These are phyloP conservation scores for Chloris gayana DNA, from an alignment of 176 grass and related monocot genomes.

Conservation along the genomic window DNA sequence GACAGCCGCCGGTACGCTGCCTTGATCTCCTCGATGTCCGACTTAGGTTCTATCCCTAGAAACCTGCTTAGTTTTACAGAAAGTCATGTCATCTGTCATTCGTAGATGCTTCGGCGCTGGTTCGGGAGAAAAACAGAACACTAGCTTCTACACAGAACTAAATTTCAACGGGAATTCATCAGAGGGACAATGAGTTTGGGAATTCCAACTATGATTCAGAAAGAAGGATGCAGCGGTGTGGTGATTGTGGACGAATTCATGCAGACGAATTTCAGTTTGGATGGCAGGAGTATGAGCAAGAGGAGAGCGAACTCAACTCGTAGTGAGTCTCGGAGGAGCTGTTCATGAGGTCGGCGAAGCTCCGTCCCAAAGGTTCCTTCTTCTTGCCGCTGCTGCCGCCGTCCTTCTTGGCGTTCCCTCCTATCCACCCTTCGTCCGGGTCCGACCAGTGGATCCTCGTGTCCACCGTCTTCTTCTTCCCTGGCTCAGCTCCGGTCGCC, in stretches of 20 bases:
- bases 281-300: not conserved
- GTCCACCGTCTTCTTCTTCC: conserved; percentile 75
- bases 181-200: not conserved
- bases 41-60: conserved; percentile 54
- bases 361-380: conserved; percentile 46
- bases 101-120: too few species aligned
- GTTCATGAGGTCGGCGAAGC: conserved; percentile 85
- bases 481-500: conserved; percentile 17
- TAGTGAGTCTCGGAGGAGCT: conserved; percentile 71
- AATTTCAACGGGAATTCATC: not conserved
- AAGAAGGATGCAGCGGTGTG: not conserved
- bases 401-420: conserved; percentile 55
- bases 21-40: conserved; percentile 94
- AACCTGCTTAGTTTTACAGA: conserved; percentile 43
- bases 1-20: conserved; percentile 84
- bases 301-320: conserved; percentile 49
- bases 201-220: not conserved
- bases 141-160: not conserved
- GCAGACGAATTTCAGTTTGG: not conserved
- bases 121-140: not conserved
- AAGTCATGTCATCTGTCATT: not conserved
- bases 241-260: not conserved
- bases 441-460: conserved; percentile 92
- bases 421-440: conserved; percentile 87
- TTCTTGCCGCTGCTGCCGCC: conserved; percentile 30